phyloP scores from a whole-genome alignment of 345 rosid species.

The Populus nigra region DNA sequence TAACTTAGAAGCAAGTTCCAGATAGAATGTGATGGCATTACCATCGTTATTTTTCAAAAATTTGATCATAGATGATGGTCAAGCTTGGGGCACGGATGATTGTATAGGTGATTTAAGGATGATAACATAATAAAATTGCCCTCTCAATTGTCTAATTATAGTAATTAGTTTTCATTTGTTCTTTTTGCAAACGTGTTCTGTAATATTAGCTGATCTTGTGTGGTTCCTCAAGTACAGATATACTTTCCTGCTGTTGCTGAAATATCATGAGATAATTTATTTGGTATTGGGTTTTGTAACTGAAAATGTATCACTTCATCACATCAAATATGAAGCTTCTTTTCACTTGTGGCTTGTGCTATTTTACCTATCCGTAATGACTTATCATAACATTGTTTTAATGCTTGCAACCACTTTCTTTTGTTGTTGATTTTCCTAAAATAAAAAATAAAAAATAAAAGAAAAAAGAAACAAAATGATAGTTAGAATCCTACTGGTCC shows the following conservation, averaged over 20 bases:
- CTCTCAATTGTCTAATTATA: background rate
- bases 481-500: background rate
- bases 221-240: background rate
- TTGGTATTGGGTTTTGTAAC: background rate
- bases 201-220: background rate
- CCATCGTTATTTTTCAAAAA: background rate
- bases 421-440: background rate
- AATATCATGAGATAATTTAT: background rate
- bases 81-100: background rate
- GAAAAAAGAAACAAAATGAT: background rate
- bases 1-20: background rate
- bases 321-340: background rate
- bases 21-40: background rate
- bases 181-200: background rate
- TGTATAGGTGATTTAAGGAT: background rate
- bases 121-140: background rate
- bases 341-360: background rate
- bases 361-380: background rate
- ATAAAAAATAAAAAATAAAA: background rate
- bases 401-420: background rate
- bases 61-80: background rate
- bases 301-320: background rate
- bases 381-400: background rate
- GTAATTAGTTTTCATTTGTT: background rate
- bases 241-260: background rate